Evolutionary conservation across 2,329 filamentous ascomycete genomes (phyloP).

Genomic region (Monosporascus sp.): DNA sequence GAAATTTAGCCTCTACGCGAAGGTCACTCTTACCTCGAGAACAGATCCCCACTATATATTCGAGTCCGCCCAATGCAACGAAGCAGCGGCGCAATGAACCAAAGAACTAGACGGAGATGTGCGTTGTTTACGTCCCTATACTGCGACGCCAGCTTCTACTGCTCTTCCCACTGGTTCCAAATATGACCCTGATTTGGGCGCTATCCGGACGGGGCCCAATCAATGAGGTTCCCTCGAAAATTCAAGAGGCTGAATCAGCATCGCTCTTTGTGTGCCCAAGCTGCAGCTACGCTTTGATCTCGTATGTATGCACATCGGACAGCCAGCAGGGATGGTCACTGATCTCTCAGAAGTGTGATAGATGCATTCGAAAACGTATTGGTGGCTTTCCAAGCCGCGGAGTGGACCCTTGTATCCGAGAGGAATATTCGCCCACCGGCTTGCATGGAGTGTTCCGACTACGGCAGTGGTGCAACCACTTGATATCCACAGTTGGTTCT

Average conservation of each 20-base stretch:
- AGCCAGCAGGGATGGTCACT: neutral
- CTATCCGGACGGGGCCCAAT: constrained; percentile 1
- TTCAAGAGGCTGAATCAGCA: constrained; percentile 19
- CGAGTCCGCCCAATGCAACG: neutral
- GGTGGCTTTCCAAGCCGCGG: constrained; percentile 19
- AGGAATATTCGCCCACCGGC: constrained; percentile 18
- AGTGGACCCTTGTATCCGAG: constrained; percentile 17
- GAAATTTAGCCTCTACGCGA: constrained; percentile 1
- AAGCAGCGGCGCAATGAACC: constrained; percentile 11
- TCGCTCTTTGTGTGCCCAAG: constrained; percentile 1
- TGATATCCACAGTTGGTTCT: neutral
- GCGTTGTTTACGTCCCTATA: constrained; percentile 21
- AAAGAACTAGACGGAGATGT: constrained; percentile 15
- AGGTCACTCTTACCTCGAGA: constrained; percentile 6
- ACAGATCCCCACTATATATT: neutral
- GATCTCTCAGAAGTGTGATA: constrained; percentile 3
- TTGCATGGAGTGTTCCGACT: constrained; percentile 21
- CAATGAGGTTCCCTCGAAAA: constrained; percentile 6
- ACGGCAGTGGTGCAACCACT: constrained; percentile 15
- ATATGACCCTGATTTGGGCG: neutral
- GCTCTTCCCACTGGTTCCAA: constrained; percentile 9
- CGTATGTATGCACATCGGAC: too few species aligned
- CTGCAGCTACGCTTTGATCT: too few species aligned
- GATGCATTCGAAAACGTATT: constrained; percentile 11
- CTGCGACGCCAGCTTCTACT: constrained; percentile 16